phyloP scores from a whole-genome alignment of 2,329 filamentous ascomycete species.

The Talaromyces sp. region DNA sequence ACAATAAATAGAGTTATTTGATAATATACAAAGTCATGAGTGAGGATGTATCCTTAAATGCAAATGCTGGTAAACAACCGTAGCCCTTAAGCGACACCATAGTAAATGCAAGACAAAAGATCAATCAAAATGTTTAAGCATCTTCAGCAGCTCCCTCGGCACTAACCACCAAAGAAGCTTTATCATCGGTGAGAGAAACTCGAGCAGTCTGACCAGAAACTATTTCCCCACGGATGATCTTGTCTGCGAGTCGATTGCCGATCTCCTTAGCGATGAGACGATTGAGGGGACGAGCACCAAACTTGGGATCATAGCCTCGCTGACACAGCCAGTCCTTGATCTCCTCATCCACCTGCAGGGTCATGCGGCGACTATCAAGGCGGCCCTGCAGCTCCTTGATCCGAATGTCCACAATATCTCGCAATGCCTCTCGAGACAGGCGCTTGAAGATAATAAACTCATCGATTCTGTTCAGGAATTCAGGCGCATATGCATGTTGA shows the following conservation, averaged over 20 bases:
- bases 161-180: constrained; percentile 59
- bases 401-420: constrained; percentile 92
- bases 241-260: constrained; percentile 83
- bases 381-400: constrained; percentile 80
- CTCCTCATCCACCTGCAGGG: constrained; percentile 68
- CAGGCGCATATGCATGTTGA: constrained; percentile 72
- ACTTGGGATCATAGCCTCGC: constrained; percentile 86
- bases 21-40: constrained; percentile 16
- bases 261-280: constrained; percentile 88
- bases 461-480: constrained; percentile 95
- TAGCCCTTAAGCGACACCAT: constrained; percentile 6
- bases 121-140: constrained; percentile 3
- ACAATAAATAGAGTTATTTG: constrained; percentile 7
- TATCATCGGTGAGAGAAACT: constrained; percentile 68
- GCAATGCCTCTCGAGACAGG: constrained; percentile 73
- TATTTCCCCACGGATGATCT: constrained; percentile 84
- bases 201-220: constrained; percentile 73
- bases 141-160: constrained; percentile 22
- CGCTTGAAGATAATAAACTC: constrained; percentile 97
- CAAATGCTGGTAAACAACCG: constrained; percentile 9
- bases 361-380: constrained; percentile 83
- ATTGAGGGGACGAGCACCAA: constrained; percentile 88
- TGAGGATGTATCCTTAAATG: not conserved
- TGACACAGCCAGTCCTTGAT: constrained; percentile 87
- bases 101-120: constrained; percentile 6